Evolutionary conservation across 164 flowering plant genomes (phyloP).

Genomic region (Kingdonia uniflora): DNA sequence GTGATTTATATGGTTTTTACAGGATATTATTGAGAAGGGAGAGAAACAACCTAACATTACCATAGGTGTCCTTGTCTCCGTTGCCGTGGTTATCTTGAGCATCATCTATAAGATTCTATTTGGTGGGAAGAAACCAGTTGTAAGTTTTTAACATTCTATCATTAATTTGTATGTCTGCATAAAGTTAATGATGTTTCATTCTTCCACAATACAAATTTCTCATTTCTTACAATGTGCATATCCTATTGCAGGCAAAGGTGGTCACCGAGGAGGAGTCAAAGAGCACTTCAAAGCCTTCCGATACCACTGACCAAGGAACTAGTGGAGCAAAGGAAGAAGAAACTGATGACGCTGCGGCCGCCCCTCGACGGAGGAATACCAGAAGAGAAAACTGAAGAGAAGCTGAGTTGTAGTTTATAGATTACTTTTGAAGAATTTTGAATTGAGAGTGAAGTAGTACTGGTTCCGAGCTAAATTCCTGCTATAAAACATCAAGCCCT

Average conservation of each 20-base stretch:
- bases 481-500: background rate
- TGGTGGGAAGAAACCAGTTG: slow-evolving; percentile 73
- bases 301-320: slow-evolving; percentile 24
- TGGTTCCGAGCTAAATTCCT: background rate
- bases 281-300: slow-evolving; percentile 10
- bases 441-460: background rate
- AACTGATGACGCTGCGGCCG: slow-evolving; percentile 28
- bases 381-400: slow-evolving; percentile 39
- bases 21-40: slow-evolving; percentile 83
- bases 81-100: slow-evolving; percentile 40
- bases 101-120: slow-evolving; percentile 47
- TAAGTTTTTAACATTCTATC: slow-evolving; percentile 12
- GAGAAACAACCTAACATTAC: slow-evolving; percentile 79
- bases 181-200: background rate
- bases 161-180: background rate
- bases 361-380: slow-evolving; percentile 38
- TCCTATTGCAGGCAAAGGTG: slow-evolving; percentile 18
- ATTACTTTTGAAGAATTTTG: slow-evolving; percentile 5
- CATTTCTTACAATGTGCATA: background rate
- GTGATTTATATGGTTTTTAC: slow-evolving; percentile 8
- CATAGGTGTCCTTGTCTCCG: slow-evolving; percentile 50
- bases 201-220: no score
- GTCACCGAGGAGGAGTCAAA: slow-evolving; percentile 10
- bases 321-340: slow-evolving; percentile 33
- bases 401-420: background rate